Base-by-base conservation (phyloP, 257 asterid genomes). In the Fraxinus quadrangulata region DNA sequence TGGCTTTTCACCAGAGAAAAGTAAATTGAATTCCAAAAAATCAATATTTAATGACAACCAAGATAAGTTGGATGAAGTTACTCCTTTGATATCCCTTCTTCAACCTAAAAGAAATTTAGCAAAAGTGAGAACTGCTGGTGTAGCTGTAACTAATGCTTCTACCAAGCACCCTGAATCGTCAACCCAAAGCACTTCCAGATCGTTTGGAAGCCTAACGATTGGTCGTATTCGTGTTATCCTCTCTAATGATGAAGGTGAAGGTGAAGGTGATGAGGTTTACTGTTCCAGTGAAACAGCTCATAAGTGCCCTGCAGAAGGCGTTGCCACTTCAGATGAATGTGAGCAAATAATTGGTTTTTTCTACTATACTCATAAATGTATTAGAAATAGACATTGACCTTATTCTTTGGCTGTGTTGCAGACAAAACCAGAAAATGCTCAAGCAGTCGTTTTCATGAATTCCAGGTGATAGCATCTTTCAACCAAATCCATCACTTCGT, bases 171-270 rank as follows among this genome's bases (percentile, higher is more conserved):
- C 82, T 71, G 88, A 78, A 65, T 86, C 88, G 75, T 84, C 88
- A 28, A 81, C 81, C 14, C 80, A 80, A 77, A 87, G 87, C 83
- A 67, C 81, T 24, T 88, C 90, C 40, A 84, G 83, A 75, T 87
- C 97, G 78, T 63, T 85, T 75, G 88, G 83, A 79, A 83, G 90
- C 83, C 86, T 81, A 74, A 82, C 89, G 66, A 85, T 85, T 72
- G 85, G 85, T 37, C 88, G 90, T 78, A 80, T 73, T n/a, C 94
- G 92, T n/a, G 78, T 88, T 80, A 81, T 96, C 80, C 89, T 96
- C 56, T 92, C 96, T 78, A 97, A 96, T 79, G 98, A 87, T n/a
- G n/a, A n/a, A n/a, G n/a, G n/a, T 83, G 98, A 94, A 81, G 80
- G 71, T 79, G 96, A 88, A 80, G 73, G 72, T 63, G 84, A 80